Evolutionary conservation across 2,329 filamentous ascomycete genomes (phyloP), one percentile per base, ranked within the genome.

Genomic region (Paraconiothyrium sp.): DNA sequence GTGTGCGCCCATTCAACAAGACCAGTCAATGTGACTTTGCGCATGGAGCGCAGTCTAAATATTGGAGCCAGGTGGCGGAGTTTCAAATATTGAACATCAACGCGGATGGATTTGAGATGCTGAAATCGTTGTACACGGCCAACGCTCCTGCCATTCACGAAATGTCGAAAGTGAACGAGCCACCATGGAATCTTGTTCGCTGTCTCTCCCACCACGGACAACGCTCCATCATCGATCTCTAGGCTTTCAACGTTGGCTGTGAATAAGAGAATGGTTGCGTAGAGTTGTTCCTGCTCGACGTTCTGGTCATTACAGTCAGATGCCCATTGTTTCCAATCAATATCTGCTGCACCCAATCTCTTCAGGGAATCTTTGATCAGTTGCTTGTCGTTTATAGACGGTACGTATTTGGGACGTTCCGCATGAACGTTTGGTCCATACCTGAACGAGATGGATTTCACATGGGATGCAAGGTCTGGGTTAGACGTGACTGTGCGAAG

Each of bases 281-380:
- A 66, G 5, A 75, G 24, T 3, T 61, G 57, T 44, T 74, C 66
- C 16, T 69, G 54, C 20, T 69, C 57, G 14, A 52, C 46, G 11
- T 55, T 9, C 0, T 43, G 27, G 11, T 64, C 50, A 39, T 73
- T 75, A 48, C 72, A 76, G 10, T 62, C 49, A 1, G 62, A 61
- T 8, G 71, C 71, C 68, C 66, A 72, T 1, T 37, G 34, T 57
- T 75, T 76, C 74, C 74, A 76, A 30, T 62, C 57, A 9, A 41
- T n/a, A 7, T n/a, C n/a, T 0, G 70, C 63, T 9, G 71, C 64
- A 20, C 63, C 57, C 1, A 71, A 55, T 6, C 27, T 44, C 37
- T 63, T 71, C 22, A 74, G 59, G 9, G 67, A 67, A n/a, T 69
- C 63, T 54, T 76, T 76, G 11, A 76, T 64, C 6, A 61, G 59